Percentiles rank a stretch among this genome's conserved stretches.
Evolutionary conservation across 2,329 filamentous ascomycete genomes (phyloP).

Genomic region (Exophiala viscosa): DNA sequence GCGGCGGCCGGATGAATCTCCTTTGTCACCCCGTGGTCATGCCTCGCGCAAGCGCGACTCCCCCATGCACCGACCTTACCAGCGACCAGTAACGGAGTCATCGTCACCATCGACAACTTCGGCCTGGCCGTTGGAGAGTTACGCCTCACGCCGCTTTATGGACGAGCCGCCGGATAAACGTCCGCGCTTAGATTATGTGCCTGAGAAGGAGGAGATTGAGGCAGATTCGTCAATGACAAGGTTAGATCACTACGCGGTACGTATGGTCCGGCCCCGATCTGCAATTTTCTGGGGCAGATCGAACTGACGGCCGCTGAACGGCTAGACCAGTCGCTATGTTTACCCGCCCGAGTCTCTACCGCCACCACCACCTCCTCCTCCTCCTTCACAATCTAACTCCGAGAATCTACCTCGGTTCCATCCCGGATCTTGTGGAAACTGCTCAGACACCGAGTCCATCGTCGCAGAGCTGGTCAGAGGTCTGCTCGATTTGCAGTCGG

Average conservation of each 20-base stretch:
- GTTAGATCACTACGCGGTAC: constrained; percentile 10
- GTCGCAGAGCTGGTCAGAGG: constrained; percentile 21
- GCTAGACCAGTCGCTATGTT: constrained; percentile 9
- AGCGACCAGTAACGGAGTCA: constrained; percentile 1
- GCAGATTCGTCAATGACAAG: constrained; percentile 5
- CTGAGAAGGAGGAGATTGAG: constrained; percentile 7
- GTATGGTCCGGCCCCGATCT: background rate
- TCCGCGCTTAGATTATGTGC: constrained; percentile 14
- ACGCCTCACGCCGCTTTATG: constrained; percentile 6
- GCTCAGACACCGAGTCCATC: constrained; percentile 19
- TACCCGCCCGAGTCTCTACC: constrained; percentile 11
- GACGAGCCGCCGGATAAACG: constrained; percentile 19
- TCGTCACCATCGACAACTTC: constrained; percentile 7
- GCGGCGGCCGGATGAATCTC: constrained; percentile 5
- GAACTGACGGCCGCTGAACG: constrained; percentile 7
- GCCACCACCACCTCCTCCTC: constrained; percentile 1
- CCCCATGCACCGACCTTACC: constrained; percentile 11
- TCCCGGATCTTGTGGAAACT: constrained; percentile 20
- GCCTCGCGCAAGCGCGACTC: constrained; percentile 18
- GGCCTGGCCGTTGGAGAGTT: constrained; percentile 4
- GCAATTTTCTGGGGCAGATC: background rate
- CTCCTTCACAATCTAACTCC: constrained; percentile 2
- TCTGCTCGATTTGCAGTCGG: constrained; percentile 21
- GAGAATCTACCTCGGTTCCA: constrained; percentile 1
- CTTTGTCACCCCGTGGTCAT: constrained; percentile 6